Percentiles rank a stretch among this genome's conserved stretches.
phyloP scores from a whole-genome alignment of 371 early-diverging fungal genomes.

The Saksenaea vasiformis region DNA sequence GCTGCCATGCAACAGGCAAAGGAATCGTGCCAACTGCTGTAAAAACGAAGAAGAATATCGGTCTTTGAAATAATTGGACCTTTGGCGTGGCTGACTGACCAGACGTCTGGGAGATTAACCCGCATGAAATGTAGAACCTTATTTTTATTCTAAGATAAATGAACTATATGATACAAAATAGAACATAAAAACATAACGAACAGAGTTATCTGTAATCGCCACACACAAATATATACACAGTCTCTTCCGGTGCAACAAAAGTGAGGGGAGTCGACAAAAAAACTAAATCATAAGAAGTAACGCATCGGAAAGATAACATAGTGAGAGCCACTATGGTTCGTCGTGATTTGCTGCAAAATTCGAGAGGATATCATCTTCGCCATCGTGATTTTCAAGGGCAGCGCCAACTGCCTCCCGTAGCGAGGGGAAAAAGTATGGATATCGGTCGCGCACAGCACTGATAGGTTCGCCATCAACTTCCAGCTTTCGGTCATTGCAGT shows the following conservation, averaged over 20 bases:
- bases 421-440: conserved; percentile 35
- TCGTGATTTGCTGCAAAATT: neutral
- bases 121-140: neutral
- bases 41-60: too few relatives aligned
- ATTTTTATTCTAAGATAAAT: neutral
- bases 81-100: too few relatives aligned
- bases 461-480: conserved; percentile 9
- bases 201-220: neutral
- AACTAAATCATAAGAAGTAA: neutral
- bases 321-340: neutral
- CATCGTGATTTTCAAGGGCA: conserved; percentile 10
- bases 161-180: conserved; percentile 1
- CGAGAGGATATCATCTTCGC: neutral
- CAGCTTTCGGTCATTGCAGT: conserved; percentile 17
- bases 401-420: conserved; percentile 30
- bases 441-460: conserved; percentile 20
- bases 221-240: conserved; percentile 1
- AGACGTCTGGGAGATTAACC: neutral
- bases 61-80: too few relatives aligned
- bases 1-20: too few relatives aligned
- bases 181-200: neutral
- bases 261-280: neutral
- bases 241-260: neutral
- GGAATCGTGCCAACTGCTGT: too few relatives aligned
- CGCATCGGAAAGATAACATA: neutral